Conservation (phyloP, 192 early-diverging fungal genomes). For the Powellomyces hirtus region DNA sequence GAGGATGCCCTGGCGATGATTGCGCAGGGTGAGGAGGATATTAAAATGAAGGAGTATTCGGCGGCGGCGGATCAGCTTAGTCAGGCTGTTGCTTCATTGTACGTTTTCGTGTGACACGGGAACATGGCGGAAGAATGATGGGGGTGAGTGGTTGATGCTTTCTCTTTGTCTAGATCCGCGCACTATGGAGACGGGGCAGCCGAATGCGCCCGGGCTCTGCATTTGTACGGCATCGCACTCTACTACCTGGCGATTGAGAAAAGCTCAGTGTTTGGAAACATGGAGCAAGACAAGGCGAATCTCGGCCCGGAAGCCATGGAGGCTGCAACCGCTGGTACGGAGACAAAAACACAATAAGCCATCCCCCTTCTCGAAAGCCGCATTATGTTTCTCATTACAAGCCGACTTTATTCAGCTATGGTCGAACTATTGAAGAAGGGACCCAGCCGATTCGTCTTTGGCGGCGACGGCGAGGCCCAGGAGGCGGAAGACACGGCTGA, state of each 20-base stretch:
- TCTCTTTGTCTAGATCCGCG: slow-evolving; percentile 17
- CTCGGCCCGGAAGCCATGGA: slow-evolving; percentile 3
- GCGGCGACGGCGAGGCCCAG: slow-evolving; percentile 3
- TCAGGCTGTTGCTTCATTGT: slow-evolving; percentile 14
- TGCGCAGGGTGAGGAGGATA: not conserved
- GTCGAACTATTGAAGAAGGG: slow-evolving; percentile 8
- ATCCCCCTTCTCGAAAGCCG: too few species aligned
- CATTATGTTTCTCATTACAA: too few species aligned
- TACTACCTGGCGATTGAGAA: slow-evolving; percentile 18
- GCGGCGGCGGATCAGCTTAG: slow-evolving; percentile 12
- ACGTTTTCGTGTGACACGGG: not conserved
- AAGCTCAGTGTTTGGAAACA: slow-evolving; percentile 15
- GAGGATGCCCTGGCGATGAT: slow-evolving; percentile 14
- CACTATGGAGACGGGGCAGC: slow-evolving; percentile 22
- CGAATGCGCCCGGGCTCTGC: slow-evolving; percentile 20
- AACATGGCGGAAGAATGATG: not conserved
- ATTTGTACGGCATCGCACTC: slow-evolving; percentile 21
- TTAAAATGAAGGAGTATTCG: slow-evolving; percentile 10
- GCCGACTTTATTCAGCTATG: slow-evolving; percentile 11
- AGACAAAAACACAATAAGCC: too few species aligned
- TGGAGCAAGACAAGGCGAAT: not conserved
- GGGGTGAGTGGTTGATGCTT: not conserved
- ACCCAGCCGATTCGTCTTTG: slow-evolving; percentile 9
- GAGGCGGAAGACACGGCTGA: not conserved
- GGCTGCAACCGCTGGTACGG: slow-evolving; percentile 12